A percentile compares a stretch with the other conserved stretches of the same genome.
Conservation (phyloP, 148 eudicot species). For the Talinum fruticosum region DNA sequence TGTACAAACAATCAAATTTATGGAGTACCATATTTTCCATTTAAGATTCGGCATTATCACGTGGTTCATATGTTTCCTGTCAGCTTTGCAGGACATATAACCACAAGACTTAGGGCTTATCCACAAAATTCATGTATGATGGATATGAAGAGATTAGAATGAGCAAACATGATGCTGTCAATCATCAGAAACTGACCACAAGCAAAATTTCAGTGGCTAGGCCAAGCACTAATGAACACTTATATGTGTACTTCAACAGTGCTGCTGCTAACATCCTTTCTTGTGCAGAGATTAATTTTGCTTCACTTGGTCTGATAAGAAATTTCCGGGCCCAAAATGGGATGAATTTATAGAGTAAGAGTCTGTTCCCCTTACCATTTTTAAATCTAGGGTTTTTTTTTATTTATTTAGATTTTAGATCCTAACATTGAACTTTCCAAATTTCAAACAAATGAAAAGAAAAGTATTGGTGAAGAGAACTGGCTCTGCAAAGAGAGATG, state of each 20-base stretch:
- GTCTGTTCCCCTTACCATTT: too few relatives aligned
- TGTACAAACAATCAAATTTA: not conserved
- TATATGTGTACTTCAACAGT: not conserved
- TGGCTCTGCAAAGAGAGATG: not conserved
- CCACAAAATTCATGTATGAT: not conserved
- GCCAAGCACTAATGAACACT: not conserved
- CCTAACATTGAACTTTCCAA: not conserved
- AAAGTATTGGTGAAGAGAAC: too few relatives aligned
- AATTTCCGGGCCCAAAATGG: not conserved
- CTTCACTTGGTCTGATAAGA: not conserved
- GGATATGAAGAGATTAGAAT: too few relatives aligned
- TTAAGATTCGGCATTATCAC: not conserved
- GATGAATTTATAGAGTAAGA: too few relatives aligned
- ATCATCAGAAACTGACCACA: not conserved
- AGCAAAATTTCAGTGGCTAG: too few relatives aligned
- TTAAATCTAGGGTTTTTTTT: too few relatives aligned
- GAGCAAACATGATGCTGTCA: not conserved
- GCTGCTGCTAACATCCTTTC: not conserved
- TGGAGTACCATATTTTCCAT: not conserved
- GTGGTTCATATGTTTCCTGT: not conserved
- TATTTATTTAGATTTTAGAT: too few relatives aligned
- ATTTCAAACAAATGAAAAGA: not conserved
- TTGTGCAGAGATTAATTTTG: not conserved
- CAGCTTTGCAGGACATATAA: not conserved
- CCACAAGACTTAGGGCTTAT: not conserved